Evolutionary conservation across 257 asterid genomes (phyloP).

Genomic region (Linaria vulgaris): DNA sequence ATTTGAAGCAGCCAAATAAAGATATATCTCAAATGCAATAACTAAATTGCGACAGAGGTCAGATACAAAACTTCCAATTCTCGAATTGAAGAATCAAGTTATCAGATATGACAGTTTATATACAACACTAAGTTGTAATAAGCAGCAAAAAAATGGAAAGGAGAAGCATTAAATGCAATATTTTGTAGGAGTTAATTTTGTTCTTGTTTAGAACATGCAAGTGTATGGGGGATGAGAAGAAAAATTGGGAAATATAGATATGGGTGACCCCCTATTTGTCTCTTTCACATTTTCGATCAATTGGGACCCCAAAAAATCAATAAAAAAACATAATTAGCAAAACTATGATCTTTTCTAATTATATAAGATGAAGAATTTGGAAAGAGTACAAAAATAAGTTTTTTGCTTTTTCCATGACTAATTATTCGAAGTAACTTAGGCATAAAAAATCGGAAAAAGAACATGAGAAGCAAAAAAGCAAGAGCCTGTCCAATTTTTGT

Average conservation of each 20-base stretch:
- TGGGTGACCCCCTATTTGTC: slow-evolving; percentile 58
- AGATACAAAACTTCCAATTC: not conserved
- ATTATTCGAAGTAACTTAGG: not conserved
- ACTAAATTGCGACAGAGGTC: not conserved
- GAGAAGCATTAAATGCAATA: slow-evolving; percentile 55
- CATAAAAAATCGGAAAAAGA: slow-evolving; percentile 18
- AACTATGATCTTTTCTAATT: not conserved
- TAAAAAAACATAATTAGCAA: slow-evolving; percentile 14
- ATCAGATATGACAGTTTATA: not conserved
- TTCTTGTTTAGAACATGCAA: slow-evolving; percentile 53
- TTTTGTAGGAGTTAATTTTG: slow-evolving; percentile 25
- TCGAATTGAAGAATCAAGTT: not conserved
- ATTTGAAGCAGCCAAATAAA: slow-evolving; percentile 36
- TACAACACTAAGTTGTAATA: slow-evolving; percentile 13
- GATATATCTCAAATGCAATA: not conserved
- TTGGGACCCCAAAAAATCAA: slow-evolving; percentile 27
- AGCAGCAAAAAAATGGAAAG: slow-evolving; percentile 5
- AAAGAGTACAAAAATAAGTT: slow-evolving; percentile 20
- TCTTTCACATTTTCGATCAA: slow-evolving; percentile 33
- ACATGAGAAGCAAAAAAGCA: slow-evolving; percentile 57
- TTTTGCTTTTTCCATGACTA: not conserved
- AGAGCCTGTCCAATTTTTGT: slow-evolving; percentile 59
- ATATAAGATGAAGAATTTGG: slow-evolving; percentile 13
- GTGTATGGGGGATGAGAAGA: slow-evolving; percentile 54
- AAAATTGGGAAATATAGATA: slow-evolving; percentile 33